A percentile compares a stretch with the other conserved stretches of the same genome.
Evolutionary conservation across 805 yeast genomes (phyloP).

Genomic region (Maudiozyma barnettii): DNA sequence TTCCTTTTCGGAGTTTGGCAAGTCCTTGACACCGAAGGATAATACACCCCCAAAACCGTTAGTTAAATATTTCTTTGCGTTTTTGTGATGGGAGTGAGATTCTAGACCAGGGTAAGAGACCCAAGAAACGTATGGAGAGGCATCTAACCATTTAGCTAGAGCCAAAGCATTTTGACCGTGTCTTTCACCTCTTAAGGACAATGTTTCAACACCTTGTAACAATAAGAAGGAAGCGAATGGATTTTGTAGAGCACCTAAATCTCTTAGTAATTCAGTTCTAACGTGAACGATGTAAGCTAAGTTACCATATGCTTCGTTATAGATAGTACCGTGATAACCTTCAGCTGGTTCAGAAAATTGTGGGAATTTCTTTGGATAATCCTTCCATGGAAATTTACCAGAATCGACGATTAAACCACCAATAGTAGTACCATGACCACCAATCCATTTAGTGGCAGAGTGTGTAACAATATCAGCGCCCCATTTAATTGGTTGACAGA

Average conservation of each 20-base stretch:
- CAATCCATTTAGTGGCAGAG: conserved; percentile 96
- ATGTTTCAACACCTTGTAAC: conserved; percentile 88
- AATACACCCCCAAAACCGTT: conserved; percentile 82
- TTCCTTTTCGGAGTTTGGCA: conserved; percentile 37
- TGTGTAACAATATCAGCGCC: conserved; percentile 91
- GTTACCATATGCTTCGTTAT: conserved; percentile 74
- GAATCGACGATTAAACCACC: conserved; percentile 87
- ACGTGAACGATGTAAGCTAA: conserved; percentile 71
- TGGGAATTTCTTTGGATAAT: conserved; percentile 81
- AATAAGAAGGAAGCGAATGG: conserved; percentile 85
- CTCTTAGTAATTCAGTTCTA: conserved; percentile 81
- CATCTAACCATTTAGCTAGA: conserved; percentile 69
- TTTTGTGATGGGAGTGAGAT: conserved; percentile 65
- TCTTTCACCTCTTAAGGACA: conserved; percentile 89
- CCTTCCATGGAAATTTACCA: conserved; percentile 87
- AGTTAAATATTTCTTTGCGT: conserved; percentile 71
- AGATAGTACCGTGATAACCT: conserved; percentile 84
- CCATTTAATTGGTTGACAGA: conserved; percentile 71
- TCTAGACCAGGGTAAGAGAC: conserved; percentile 89
- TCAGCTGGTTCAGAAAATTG: conserved; percentile 86
- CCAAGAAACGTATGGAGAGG: conserved; percentile 68
- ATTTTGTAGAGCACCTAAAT: conserved; percentile 79
- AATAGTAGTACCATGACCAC: conserved; percentile 93
- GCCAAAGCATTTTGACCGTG: conserved; percentile 75
- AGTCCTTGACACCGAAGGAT: conserved; percentile 78